These are phyloP conservation scores for Irpex sp. DNA, from an alignment of 1,284 basidiomycete species.

Conservation along the genomic window DNA sequence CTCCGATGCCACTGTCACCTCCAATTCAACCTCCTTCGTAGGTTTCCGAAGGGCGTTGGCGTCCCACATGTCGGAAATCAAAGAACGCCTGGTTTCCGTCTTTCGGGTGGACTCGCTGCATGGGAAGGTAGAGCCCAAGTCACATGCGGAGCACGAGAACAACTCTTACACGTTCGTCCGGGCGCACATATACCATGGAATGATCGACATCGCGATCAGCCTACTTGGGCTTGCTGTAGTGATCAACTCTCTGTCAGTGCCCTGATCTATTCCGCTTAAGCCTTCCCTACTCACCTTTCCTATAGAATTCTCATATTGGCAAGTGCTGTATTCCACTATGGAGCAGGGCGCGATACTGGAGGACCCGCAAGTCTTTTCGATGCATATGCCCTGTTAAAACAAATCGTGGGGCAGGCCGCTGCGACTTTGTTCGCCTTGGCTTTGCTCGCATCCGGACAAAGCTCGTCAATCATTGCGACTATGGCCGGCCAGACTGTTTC, in stretches of 20 bases:
- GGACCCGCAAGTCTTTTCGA: conserved; percentile 77
- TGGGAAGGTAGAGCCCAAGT: conserved; percentile 17
- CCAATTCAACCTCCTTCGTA: neutral
- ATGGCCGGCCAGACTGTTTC: conserved; percentile 91
- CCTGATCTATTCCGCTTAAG: neutral
- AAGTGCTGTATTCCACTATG: conserved; percentile 73
- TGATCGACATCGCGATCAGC: conserved; percentile 60
- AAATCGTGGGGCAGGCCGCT: conserved; percentile 68
- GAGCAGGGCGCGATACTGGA: conserved; percentile 28
- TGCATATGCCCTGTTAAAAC: conserved; percentile 71
- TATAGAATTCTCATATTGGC: conserved; percentile 67
- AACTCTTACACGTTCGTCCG: conserved; percentile 66
- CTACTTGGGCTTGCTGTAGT: conserved; percentile 82
- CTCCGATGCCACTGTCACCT: neutral
- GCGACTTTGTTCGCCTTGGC: conserved; percentile 86
- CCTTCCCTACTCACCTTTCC: conserved; percentile 10
- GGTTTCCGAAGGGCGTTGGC: neutral
- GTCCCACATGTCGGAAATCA: neutral
- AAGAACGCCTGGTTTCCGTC: neutral
- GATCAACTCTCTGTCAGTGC: conserved; percentile 75
- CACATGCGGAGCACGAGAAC: conserved; percentile 46
- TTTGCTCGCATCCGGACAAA: conserved; percentile 85
- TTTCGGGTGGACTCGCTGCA: conserved; percentile 21
- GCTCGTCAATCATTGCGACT: conserved; percentile 90
- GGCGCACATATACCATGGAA: conserved; percentile 77